phyloP scores from a whole-genome alignment of 495 filamentous ascomycete species.

The Rostrohypoxylon terebratum region DNA sequence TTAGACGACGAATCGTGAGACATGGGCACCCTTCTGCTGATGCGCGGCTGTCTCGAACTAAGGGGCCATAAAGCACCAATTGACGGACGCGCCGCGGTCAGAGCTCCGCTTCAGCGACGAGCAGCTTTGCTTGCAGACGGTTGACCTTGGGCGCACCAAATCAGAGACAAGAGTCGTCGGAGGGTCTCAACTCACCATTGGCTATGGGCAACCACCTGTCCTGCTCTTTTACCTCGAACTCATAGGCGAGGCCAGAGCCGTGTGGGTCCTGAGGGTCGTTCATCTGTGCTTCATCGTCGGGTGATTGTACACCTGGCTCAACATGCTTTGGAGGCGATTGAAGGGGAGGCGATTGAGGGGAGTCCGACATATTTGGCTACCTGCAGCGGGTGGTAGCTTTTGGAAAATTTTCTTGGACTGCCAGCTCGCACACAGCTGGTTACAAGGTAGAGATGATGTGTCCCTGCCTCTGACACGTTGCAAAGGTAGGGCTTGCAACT shows the following conservation, averaged over 20 bases:
- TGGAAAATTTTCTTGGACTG: slow-evolving; percentile 66
- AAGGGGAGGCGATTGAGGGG: slow-evolving; percentile 92
- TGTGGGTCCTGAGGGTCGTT: slow-evolving; percentile 71
- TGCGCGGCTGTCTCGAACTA: slow-evolving; percentile 51
- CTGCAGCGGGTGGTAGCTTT: slow-evolving; percentile 72
- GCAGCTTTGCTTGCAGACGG: slow-evolving; percentile 50
- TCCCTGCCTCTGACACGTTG: slow-evolving; percentile 66
- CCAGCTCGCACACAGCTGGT: slow-evolving; percentile 66
- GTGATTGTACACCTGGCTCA: slow-evolving; percentile 92
- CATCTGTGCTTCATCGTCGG: slow-evolving; percentile 80
- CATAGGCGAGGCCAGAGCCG: slow-evolving; percentile 72
- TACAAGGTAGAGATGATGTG: slow-evolving; percentile 62
- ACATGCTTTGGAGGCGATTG: slow-evolving; percentile 94
- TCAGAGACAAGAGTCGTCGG: slow-evolving; percentile 56
- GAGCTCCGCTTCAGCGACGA: slow-evolving; percentile 50
- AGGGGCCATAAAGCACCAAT: slow-evolving; percentile 52
- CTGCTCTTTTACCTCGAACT: slow-evolving; percentile 99
- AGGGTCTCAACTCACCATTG: slow-evolving; percentile 86
- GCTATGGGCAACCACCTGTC: slow-evolving; percentile 99
- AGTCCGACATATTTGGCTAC: slow-evolving; percentile 90
- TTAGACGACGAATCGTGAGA: slow-evolving; percentile 65
- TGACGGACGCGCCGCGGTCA: slow-evolving; percentile 49
- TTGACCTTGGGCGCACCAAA: slow-evolving; percentile 64
- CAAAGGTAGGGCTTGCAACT: slow-evolving; percentile 63
- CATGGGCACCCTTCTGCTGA: slow-evolving; percentile 56